Conservation (phyloP, 768 basidiomycete genomes). For the Tylopilus felleus region DNA sequence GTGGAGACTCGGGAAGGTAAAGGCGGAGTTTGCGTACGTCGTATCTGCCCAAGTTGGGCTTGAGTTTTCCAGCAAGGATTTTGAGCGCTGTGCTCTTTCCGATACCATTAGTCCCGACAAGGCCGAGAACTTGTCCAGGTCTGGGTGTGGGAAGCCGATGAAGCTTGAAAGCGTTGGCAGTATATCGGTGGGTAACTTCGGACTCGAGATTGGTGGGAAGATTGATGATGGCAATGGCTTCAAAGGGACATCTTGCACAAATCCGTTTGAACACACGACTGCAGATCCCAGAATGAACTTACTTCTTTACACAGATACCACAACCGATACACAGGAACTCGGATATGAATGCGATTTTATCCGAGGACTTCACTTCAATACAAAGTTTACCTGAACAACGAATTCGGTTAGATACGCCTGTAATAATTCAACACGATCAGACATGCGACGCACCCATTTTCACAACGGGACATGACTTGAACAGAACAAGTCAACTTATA, state of each 20-base stretch:
- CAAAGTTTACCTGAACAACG: slow-evolving; percentile 80
- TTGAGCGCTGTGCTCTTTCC: slow-evolving; percentile 98
- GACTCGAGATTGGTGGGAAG: slow-evolving; percentile 95
- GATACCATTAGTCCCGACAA: slow-evolving; percentile 99
- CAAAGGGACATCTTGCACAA: slow-evolving; percentile 85
- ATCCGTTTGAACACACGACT: slow-evolving; percentile 1
- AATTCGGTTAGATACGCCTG: background rate
- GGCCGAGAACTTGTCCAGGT: slow-evolving; percentile 96
- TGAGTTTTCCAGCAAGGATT: slow-evolving; percentile 93
- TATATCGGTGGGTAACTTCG: slow-evolving; percentile 96
- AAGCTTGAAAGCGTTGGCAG: slow-evolving; percentile 98
- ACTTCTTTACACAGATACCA: slow-evolving; percentile 99
- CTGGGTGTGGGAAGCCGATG: slow-evolving; percentile 96
- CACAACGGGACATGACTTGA: slow-evolving; percentile 89
- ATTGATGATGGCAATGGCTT: slow-evolving; percentile 99
- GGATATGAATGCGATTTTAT: slow-evolving; percentile 98
- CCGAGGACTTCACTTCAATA: slow-evolving; percentile 93
- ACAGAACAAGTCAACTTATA: slow-evolving; percentile 2
- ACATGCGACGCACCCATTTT: slow-evolving; percentile 74
- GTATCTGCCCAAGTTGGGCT: slow-evolving; percentile 96
- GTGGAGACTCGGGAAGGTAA: background rate
- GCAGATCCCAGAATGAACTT: slow-evolving; percentile 28
- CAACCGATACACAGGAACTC: slow-evolving; percentile 99
- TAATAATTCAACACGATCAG: background rate
- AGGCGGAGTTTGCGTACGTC: slow-evolving; percentile 55